phyloP scores from a whole-genome alignment of 345 rosid genomes.

The Dovyalis caffra region DNA sequence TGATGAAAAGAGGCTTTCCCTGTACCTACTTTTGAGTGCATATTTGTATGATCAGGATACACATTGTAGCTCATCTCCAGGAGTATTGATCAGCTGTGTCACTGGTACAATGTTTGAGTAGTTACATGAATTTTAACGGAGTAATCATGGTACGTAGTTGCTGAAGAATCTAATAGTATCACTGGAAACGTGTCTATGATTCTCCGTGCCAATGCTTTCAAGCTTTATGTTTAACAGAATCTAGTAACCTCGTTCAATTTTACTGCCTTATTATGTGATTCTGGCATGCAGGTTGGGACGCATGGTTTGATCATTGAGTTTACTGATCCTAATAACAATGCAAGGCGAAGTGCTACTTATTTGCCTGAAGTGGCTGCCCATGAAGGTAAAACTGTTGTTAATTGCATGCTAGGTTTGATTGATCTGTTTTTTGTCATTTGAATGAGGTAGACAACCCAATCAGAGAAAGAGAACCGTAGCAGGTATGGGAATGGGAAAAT shows the following conservation, averaged over 20 bases:
- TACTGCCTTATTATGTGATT: slow-evolving; percentile 2
- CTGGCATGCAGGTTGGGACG: slow-evolving; percentile 61
- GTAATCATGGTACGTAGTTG: background rate
- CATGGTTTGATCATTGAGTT: slow-evolving; percentile 96
- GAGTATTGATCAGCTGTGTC: background rate
- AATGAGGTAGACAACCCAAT: background rate
- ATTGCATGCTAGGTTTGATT: background rate
- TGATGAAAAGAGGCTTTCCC: background rate
- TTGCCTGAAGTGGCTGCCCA: slow-evolving; percentile 97
- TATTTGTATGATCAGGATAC: background rate
- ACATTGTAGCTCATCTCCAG: background rate
- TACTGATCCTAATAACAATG: slow-evolving; percentile 59
- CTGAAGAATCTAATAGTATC: background rate
- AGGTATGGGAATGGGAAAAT: too few species aligned
- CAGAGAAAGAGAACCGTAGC: background rate
- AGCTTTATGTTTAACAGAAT: background rate
- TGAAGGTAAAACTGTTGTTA: slow-evolving; percentile 53
- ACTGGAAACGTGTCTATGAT: background rate
- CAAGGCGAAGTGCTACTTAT: slow-evolving; percentile 86
- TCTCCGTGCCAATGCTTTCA: background rate
- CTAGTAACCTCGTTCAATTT: background rate
- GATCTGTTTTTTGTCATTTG: background rate
- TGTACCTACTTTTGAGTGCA: background rate
- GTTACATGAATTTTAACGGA: background rate
- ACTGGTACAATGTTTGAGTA: background rate